These are phyloP conservation scores for Lathyrus oleraceus DNA, from an alignment of 306 rosid species.

Conservation along the genomic window DNA sequence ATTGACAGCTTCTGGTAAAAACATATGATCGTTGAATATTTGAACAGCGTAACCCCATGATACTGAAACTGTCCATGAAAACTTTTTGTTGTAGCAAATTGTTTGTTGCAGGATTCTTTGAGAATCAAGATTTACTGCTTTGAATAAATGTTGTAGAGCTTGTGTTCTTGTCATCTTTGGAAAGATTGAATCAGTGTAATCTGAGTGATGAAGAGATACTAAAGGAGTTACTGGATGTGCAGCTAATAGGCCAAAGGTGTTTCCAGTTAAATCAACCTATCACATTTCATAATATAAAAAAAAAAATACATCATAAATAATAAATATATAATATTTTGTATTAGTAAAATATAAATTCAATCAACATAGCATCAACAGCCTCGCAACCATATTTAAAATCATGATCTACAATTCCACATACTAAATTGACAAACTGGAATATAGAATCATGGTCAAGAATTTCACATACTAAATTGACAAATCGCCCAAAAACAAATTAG, in stretches of 20 bases:
- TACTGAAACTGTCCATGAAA: constrained; percentile 76
- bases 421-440: neutral
- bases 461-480: neutral
- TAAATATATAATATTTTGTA: too few relatives aligned
- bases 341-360: too few relatives aligned
- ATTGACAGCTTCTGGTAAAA: constrained; percentile 53
- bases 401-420: neutral
- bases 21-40: constrained; percentile 47
- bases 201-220: constrained; percentile 77
- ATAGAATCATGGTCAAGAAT: neutral
- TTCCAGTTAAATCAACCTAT: constrained; percentile 73
- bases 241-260: constrained; percentile 74
- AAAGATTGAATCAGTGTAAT: constrained; percentile 63
- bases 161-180: constrained; percentile 65
- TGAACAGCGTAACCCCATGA: constrained; percentile 97
- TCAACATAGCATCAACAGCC: too few relatives aligned
- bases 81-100: constrained; percentile 81
- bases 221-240: constrained; percentile 80
- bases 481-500: neutral
- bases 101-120: constrained; percentile 75
- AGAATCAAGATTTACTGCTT: constrained; percentile 62
- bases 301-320: neutral
- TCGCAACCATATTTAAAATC: too few relatives aligned
- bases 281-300: constrained; percentile 26
- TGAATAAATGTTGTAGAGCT: constrained; percentile 61